Evolutionary conservation across 2,329 filamentous ascomycete genomes (phyloP), one percentile per base, ranked within the genome.

Genomic region (Neonectria faginata): DNA sequence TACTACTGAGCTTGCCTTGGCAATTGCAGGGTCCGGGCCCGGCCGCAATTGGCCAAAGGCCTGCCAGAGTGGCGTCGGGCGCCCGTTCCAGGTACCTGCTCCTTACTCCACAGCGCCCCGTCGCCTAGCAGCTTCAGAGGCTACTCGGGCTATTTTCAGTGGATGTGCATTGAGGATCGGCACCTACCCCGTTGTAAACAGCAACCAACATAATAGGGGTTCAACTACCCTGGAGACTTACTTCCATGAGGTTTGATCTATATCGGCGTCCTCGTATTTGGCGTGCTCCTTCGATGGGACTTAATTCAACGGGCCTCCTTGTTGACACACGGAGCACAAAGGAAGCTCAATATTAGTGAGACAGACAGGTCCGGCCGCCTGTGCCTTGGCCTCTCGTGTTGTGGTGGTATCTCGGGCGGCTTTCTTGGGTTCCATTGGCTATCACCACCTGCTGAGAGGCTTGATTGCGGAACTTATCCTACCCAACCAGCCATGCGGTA

Each of bases 1-100:
- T 63, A 18, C 60, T 53, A 53, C 60, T 63, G 58, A 58, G 55
- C 60, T 63, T 53, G 60, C 47, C 60, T 63, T 59, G 56, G 61
- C 61, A 64, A 60, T 60, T 45, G 51, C 56, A 64, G 56, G 61
- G 61, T 60, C 55, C 61, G 27, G 44, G 36, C 56, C 50, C 51
- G 50, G 45, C 61, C 56, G 56, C 57, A 60, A 59, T 50, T 59
- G 61, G 61, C 56, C 56, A 48, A 56, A 56, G 44, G 47, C 52
- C 53, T 31, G 56, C 41, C 41, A 47, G 41, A 55, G 60, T 62
- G 60, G 60, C 60, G 60, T 52, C 42, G 57, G 50, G 57, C 42
- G 50, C 50, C 50, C 31, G 50, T 42, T 50, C 54, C 59, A 29
- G 57, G 57, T 60, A 60, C 57, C 57, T 59, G 56, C 51, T 59